phyloP scores from a whole-genome alignment of 2,329 filamentous ascomycete genomes.

The Aspergillus clavatus region DNA sequence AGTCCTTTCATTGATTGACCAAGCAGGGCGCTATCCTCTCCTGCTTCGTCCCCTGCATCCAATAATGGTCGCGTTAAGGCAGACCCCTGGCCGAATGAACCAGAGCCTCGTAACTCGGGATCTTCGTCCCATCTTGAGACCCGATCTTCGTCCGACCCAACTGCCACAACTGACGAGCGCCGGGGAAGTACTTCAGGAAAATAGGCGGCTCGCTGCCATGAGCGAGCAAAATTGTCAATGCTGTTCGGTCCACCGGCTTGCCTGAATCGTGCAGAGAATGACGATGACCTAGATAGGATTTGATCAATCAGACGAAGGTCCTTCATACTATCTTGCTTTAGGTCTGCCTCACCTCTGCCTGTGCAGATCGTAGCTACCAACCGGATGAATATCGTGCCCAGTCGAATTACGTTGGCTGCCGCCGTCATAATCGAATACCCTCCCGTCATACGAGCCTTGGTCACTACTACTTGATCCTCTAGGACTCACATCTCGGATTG shows the following conservation, averaged over 20 bases:
- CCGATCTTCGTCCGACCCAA: slow-evolving; percentile 47
- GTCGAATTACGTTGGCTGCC: slow-evolving; percentile 12
- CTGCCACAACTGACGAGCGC: slow-evolving; percentile 66
- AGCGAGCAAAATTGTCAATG: slow-evolving; percentile 86
- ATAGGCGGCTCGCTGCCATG: slow-evolving; percentile 83
- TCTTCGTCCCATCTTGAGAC: slow-evolving; percentile 17
- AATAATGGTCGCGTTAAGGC: slow-evolving; percentile 27
- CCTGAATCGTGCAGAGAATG: slow-evolving; percentile 45
- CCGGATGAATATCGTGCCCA: slow-evolving; percentile 30
- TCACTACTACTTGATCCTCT: not conserved
- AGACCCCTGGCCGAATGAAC: slow-evolving; percentile 24
- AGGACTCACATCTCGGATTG: not conserved
- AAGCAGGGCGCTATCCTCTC: slow-evolving; percentile 10
- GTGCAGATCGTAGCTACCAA: slow-evolving; percentile 4
- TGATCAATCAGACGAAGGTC: not conserved
- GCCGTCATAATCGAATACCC: slow-evolving; percentile 5
- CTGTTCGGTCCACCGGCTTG: slow-evolving; percentile 89
- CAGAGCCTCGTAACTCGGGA: slow-evolving; percentile 16
- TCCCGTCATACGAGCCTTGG: not conserved
- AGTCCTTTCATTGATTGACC: slow-evolving; percentile 16
- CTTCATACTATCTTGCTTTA: not conserved
- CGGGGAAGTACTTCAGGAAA: slow-evolving; percentile 85
- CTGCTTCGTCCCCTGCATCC: slow-evolving; percentile 27
- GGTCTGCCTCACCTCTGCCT: slow-evolving; percentile 12
- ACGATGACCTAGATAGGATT: slow-evolving; percentile 27